Evolutionary conservation across 2,329 filamentous ascomycete species (phyloP).

Genomic region (Hypoxylon sp.): DNA sequence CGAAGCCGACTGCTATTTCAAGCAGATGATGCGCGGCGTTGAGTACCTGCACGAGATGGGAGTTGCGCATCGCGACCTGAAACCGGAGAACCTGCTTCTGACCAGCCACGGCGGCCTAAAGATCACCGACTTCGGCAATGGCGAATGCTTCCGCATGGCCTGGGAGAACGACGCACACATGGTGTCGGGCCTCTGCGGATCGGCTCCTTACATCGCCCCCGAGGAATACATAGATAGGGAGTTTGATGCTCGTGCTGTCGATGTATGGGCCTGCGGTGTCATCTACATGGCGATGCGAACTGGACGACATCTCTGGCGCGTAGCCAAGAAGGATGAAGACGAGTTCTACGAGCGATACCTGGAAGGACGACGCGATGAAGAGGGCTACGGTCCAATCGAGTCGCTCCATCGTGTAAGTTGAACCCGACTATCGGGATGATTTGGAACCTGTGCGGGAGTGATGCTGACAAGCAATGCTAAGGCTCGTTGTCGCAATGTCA

Average conservation of each 20-base stretch:
- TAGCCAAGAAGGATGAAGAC: slow-evolving; percentile 96
- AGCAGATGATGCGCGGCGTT: slow-evolving; percentile 98
- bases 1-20: slow-evolving; percentile 98
- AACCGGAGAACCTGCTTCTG: slow-evolving; percentile 93
- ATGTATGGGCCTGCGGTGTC: slow-evolving; percentile 97
- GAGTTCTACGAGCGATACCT: slow-evolving; percentile 97
- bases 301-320: slow-evolving; percentile 91
- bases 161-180: slow-evolving; percentile 99
- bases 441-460: slow-evolving; percentile 9
- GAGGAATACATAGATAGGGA: slow-evolving; percentile 96
- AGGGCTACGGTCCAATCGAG: slow-evolving; percentile 96
- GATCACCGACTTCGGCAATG: slow-evolving; percentile 98
- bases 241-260: slow-evolving; percentile 96
- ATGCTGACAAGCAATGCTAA: slow-evolving; percentile 51
- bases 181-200: slow-evolving; percentile 96
- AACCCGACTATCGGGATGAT: not conserved
- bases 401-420: slow-evolving; percentile 86
- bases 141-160: slow-evolving; percentile 99
- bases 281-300: slow-evolving; percentile 99
- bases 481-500: slow-evolving; percentile 97
- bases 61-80: slow-evolving; percentile 94
- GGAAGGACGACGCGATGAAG: slow-evolving; percentile 89
- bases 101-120: slow-evolving; percentile 93
- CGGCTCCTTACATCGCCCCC: slow-evolving; percentile 94
- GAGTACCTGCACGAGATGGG: slow-evolving; percentile 99